Conservation (phyloP, 2,329 filamentous ascomycete genomes). For the Penicillium decumbens region DNA sequence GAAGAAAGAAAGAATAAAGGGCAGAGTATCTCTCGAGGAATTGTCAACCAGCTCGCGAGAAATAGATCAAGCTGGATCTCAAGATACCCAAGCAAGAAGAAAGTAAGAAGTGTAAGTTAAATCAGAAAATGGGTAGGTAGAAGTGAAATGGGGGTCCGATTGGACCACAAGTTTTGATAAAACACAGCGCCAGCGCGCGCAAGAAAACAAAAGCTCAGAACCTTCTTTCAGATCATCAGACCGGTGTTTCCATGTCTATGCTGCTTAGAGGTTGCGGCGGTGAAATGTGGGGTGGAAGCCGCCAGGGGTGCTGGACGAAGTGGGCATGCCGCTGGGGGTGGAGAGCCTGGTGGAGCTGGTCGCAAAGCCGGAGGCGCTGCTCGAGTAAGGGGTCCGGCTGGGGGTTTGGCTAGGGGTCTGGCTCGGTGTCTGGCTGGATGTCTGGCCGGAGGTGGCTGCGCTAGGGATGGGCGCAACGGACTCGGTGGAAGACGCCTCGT, state of each 20-base stretch:
- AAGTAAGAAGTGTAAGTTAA: not conserved
- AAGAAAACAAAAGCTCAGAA: not conserved
- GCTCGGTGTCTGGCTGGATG: not conserved
- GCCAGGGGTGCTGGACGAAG: conserved; percentile 24
- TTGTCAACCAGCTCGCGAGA: not conserved
- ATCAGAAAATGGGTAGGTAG: not conserved
- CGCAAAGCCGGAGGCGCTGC: conserved; percentile 24
- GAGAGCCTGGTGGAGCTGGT: conserved; percentile 21
- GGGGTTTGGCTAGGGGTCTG: conserved; percentile 8
- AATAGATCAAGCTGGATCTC: not conserved
- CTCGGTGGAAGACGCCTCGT: conserved; percentile 5
- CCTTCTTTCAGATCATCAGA: not conserved
- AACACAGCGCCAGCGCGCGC: not conserved
- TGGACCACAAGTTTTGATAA: not conserved
- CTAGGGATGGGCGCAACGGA: conserved; percentile 7
- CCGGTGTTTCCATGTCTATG: not conserved
- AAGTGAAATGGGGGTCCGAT: not conserved
- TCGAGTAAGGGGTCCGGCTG: conserved; percentile 15
- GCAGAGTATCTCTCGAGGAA: not conserved
- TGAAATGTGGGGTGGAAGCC: conserved; percentile 23
- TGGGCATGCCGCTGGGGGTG: conserved; percentile 3
- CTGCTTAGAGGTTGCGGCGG: conserved; percentile 21
- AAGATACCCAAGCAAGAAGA: not conserved
- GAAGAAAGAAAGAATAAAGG: not conserved
- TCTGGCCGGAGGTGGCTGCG: conserved; percentile 8